phyloP scores from a whole-genome alignment of 73 alveolate genomes.

The Paramecium caudatum region DNA sequence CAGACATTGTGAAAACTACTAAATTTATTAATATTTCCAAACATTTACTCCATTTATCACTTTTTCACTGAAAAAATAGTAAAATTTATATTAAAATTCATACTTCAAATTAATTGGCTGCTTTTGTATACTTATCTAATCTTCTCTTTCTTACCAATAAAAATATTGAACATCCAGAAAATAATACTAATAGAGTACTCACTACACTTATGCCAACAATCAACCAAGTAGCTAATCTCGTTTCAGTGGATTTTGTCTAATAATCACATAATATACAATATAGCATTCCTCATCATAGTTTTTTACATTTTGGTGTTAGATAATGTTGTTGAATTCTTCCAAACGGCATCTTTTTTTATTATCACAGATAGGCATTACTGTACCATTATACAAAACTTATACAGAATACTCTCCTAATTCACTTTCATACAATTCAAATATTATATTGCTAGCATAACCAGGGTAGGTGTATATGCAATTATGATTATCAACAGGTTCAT shows the following conservation, averaged over 20 bases:
- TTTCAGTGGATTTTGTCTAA: background rate
- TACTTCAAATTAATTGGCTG: background rate
- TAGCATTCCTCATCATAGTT: slow-evolving; percentile 14
- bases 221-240: background rate
- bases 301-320: background rate
- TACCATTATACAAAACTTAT: slow-evolving; percentile 67
- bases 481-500: background rate
- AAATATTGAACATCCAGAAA: background rate
- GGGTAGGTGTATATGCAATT: slow-evolving; percentile 68
- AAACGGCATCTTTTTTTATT: background rate
- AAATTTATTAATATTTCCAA: too few relatives aligned
- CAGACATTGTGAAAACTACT: too few relatives aligned
- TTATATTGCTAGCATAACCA: slow-evolving; percentile 70
- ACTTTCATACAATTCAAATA: slow-evolving; percentile 62
- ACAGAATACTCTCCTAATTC: background rate
- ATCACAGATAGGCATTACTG: slow-evolving; percentile 67
- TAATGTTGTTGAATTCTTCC: background rate
- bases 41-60: too few relatives aligned
- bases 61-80: background rate
- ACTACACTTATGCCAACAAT: background rate
- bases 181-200: background rate
- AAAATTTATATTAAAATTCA: background rate
- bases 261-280: background rate
- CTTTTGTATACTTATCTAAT: background rate
- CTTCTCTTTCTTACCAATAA: background rate